Conservation (phyloP, 768 basidiomycete species). For the Lentinula lateritia region DNA sequence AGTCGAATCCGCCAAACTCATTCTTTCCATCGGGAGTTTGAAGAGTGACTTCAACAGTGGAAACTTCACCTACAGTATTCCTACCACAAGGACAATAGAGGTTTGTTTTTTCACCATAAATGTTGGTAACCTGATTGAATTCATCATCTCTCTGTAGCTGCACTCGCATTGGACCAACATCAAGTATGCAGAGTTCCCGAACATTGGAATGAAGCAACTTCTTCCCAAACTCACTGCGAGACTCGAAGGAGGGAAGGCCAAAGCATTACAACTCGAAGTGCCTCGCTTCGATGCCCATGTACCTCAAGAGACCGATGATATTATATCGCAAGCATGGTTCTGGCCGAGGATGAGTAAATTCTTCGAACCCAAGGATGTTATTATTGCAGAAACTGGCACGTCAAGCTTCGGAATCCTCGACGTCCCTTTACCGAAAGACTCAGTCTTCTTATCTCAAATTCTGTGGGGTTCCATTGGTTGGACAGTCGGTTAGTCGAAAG, state of each 20-base stretch:
- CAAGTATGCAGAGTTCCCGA: constrained; percentile 56
- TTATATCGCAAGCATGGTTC: constrained; percentile 60
- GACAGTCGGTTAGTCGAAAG: constrained; percentile 56
- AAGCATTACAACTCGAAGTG: constrained; percentile 39
- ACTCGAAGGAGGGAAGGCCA: constrained; percentile 34
- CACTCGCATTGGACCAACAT: constrained; percentile 72
- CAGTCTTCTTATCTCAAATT: constrained; percentile 67
- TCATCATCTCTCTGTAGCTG: constrained; percentile 35
- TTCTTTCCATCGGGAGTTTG: constrained; percentile 67
- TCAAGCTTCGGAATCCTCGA: constrained; percentile 84
- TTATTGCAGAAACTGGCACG: constrained; percentile 69
- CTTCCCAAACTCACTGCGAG: constrained; percentile 64
- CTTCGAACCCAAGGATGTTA: constrained; percentile 47
- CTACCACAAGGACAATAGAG: constrained; percentile 55
- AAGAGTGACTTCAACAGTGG: constrained; percentile 87
- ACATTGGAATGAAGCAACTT: constrained; percentile 73
- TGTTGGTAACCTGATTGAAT: too few species aligned
- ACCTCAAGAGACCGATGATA: constrained; percentile 43
- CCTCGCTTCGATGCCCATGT: constrained; percentile 36
- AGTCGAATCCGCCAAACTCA: constrained; percentile 71
- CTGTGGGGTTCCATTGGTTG: constrained; percentile 93
- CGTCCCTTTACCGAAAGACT: constrained; percentile 67
- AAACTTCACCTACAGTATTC: constrained; percentile 74
- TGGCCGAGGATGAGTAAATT: constrained; percentile 57
- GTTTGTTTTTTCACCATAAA: constrained; percentile 24